phyloP scores from a whole-genome alignment of 2,329 filamentous ascomycete species.

The Hypoxylon rubiginosum region DNA sequence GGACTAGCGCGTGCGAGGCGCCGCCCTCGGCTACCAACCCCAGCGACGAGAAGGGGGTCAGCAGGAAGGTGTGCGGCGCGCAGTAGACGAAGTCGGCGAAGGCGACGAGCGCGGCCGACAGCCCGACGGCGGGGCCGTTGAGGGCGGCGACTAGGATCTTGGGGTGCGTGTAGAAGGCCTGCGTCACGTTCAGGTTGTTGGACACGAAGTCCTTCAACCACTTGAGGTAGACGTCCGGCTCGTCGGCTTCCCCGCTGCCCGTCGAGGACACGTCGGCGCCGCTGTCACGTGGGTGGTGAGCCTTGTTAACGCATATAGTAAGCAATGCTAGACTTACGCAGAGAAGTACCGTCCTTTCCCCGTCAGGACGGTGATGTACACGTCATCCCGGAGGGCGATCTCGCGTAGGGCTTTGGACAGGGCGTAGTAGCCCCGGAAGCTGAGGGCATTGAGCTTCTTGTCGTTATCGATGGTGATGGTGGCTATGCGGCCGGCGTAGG shows the following conservation, averaged over 20 bases:
- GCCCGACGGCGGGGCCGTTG: constrained; percentile 91
- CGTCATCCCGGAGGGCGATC: constrained; percentile 81
- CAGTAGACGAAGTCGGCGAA: constrained; percentile 95
- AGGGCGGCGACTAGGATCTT: constrained; percentile 93
- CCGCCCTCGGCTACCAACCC: constrained; percentile 93
- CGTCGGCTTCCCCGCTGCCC: constrained; percentile 49
- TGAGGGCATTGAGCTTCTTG: constrained; percentile 89
- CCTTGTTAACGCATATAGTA: neutral
- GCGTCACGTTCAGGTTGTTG: constrained; percentile 90
- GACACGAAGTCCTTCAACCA: constrained; percentile 81
- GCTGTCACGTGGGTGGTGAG: constrained; percentile 59
- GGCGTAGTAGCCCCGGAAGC: constrained; percentile 79
- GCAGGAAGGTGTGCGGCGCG: constrained; percentile 82
- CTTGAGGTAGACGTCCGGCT: constrained; percentile 59
- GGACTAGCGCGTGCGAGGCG: constrained; percentile 81
- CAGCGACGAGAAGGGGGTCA: constrained; percentile 91
- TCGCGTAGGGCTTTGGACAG: constrained; percentile 81
- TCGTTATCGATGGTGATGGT: constrained; percentile 88
- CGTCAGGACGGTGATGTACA: constrained; percentile 86
- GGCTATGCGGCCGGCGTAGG: constrained; percentile 78
- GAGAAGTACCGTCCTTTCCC: constrained; percentile 90
- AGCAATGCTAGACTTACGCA: constrained; percentile 70
- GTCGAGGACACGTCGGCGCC: constrained; percentile 81
- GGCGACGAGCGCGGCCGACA: constrained; percentile 85
- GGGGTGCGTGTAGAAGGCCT: constrained; percentile 91